Evolutionary conservation across 208 protist genomes (phyloP).

Genomic region (Trichomonas gallinae): DNA sequence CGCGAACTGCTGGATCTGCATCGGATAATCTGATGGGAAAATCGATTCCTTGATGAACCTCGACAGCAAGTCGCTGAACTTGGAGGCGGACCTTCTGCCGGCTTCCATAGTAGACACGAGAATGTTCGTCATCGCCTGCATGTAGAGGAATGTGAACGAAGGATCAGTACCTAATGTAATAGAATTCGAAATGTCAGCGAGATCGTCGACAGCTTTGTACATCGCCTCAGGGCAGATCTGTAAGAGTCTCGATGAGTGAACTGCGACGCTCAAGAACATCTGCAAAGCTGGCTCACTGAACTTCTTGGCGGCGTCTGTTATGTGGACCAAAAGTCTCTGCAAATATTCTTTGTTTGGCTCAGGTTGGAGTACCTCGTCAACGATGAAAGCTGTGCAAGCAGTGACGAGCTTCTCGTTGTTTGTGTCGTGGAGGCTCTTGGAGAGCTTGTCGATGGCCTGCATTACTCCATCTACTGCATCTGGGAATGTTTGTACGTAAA

Average conservation of each 20-base stretch:
- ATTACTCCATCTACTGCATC: background rate
- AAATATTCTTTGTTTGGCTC: background rate
- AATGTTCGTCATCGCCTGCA: background rate
- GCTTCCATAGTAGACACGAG: background rate
- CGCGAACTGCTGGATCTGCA: background rate
- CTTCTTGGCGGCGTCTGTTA: background rate
- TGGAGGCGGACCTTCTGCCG: too few relatives aligned
- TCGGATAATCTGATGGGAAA: background rate
- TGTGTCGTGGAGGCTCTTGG: background rate
- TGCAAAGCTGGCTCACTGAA: background rate
- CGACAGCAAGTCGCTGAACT: background rate
- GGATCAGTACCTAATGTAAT: background rate
- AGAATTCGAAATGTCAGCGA: background rate
- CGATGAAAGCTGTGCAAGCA: background rate
- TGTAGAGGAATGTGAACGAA: background rate
- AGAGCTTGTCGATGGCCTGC: background rate
- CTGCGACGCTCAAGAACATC: background rate
- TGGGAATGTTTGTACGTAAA: background rate
- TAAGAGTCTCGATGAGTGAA: background rate
- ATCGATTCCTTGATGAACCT: background rate
- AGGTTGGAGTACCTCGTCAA: background rate
- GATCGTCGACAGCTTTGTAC: background rate
- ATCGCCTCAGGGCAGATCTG: background rate
- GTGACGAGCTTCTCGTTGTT: background rate
- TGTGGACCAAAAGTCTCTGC: background rate